These are phyloP conservation scores for Megacollybia platyphylla DNA, from an alignment of 1,284 basidiomycete species.

Conservation along the genomic window DNA sequence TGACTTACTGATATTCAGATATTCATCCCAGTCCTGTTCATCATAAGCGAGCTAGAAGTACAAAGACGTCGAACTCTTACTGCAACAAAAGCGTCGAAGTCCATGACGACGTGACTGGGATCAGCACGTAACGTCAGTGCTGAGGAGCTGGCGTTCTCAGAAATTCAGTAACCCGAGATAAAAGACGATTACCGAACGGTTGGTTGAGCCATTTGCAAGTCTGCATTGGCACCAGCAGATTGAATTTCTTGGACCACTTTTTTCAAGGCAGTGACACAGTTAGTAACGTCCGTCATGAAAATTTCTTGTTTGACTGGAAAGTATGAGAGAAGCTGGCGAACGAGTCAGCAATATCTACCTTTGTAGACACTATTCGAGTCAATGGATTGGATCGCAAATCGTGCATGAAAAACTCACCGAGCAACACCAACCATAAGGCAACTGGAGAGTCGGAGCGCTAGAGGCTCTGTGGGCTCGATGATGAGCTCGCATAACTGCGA, in stretches of 20 bases:
- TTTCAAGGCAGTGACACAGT: conserved; percentile 63
- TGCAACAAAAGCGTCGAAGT: conserved; percentile 54
- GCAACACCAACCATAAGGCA: conserved; percentile 81
- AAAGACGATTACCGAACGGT: conserved; percentile 36
- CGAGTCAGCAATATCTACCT: conserved; percentile 42
- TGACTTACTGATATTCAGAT: conserved; percentile 24
- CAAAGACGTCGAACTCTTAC: conserved; percentile 25
- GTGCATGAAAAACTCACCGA: conserved; percentile 33
- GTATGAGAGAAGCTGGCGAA: not conserved
- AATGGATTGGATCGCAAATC: not conserved
- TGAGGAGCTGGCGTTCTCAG: conserved; percentile 29
- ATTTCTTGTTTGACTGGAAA: conserved; percentile 70
- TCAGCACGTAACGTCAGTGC: conserved; percentile 47
- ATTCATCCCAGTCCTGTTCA: conserved; percentile 52
- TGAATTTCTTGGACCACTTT: conserved; percentile 58
- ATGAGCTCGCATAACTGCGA: conserved; percentile 69
- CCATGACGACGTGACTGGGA: conserved; percentile 36
- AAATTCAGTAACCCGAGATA: not conserved
- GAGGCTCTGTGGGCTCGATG: conserved; percentile 68
- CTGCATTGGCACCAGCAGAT: conserved; percentile 23
- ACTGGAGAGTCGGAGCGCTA: conserved; percentile 75
- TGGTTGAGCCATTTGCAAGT: conserved; percentile 60
- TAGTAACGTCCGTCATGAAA: conserved; percentile 65
- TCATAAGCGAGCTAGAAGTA: not conserved
- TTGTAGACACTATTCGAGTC: conserved; percentile 46